Base-by-base conservation (phyloP, 805 yeast genomes). In the Candida alai region DNA sequence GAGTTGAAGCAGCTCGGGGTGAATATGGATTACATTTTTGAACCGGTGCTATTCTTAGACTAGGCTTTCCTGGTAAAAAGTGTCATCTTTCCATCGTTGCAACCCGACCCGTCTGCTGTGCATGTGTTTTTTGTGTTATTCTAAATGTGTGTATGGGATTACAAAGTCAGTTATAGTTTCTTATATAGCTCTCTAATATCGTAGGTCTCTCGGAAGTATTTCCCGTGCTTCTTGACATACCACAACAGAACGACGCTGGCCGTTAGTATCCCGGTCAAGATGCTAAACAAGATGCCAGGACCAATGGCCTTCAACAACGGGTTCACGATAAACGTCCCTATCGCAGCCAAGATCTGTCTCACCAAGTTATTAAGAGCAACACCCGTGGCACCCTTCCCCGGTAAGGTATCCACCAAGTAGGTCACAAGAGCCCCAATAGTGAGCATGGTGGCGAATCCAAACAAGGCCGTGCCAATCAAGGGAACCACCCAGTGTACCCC, bases 331-430 rank as follows among this genome's bases (percentile, higher is more conserved):
- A 86, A 87, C 2, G 88, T 77, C 8, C 86, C 89, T 2, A 70
- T 66, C 0, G 94, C 85, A 1, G 95, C 95, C 39, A 83, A 60
- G 2, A 76, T 60, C 68, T 78, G 83, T 46, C 96, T 68, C 13
- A 81, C 65, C 36, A 86, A 69, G 51, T 86, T 87, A 49, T 84
- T 86, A 32, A 87, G 55, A 0, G 95, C 95, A 31, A 86, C 84
- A 1, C 94, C 95, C 0, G 95, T 83, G 10, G 95, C 89, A 26
- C 95, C 94, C 47, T 80, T 71, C 0, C 95, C 94, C 0, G 96
- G 95, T 28, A 87, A 65, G 1, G 87, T 76, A 50, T 86, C 96
- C 1, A 86, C 88, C 37, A 86, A 60, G 49, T 85, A 87, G 0
- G 95, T 85, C 3, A 81, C 74, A 0, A 87, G 81, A 6, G 85